Evolutionary conservation across 176 grass and related monocot species (phyloP), one percentile per base, ranked within the genome.

Genomic region (Tillandsia leiboldiana): DNA sequence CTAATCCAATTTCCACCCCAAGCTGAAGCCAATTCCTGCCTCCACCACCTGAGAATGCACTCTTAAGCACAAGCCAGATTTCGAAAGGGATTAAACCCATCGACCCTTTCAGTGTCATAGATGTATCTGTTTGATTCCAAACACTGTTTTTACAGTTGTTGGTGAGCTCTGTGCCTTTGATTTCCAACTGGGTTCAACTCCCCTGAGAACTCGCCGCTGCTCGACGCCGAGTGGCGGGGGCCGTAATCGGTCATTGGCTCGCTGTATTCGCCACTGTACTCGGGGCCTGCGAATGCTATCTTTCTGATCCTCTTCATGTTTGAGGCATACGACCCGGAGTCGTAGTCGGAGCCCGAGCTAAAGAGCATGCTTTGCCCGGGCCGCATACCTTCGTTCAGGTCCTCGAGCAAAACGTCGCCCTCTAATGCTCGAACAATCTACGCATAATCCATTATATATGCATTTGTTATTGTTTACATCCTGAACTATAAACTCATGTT

Each of bases 391-490:
- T 82, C 82, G 63, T 33, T 76, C 49, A 89, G 72, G 12, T 82
- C 75, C 76, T 89, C 87, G 11, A 85, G 75, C n/a, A 67, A 66
- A 23, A 82, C 76, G 11, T 29, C 63, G 10, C 86, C 82, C 26
- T 72, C 74, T 6, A 89, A 67, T 28, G 82, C 86, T 67, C 51
- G 58, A 1, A 85, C 86, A 48, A 89, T 81, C 79, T 84, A 63
- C 48, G 13, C 52, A 56, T 6, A 42, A 42, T 8, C 56, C 13
- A 61, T 61, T 23, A 10, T 59, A 9, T 5, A 59, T 59, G 2
- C 54, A 13, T 8, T 42, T 42, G 33, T 59, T 59, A 59, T 59
- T 59, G 54, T 22, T 59, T 59, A 59, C 12, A 59, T 14, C 9
- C 9, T 59, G 15, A 22, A 61, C 56, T 61, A 18, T 61, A 18